Conservation (phyloP, 164 flowering plant genomes). For the Litsea cubeba region DNA sequence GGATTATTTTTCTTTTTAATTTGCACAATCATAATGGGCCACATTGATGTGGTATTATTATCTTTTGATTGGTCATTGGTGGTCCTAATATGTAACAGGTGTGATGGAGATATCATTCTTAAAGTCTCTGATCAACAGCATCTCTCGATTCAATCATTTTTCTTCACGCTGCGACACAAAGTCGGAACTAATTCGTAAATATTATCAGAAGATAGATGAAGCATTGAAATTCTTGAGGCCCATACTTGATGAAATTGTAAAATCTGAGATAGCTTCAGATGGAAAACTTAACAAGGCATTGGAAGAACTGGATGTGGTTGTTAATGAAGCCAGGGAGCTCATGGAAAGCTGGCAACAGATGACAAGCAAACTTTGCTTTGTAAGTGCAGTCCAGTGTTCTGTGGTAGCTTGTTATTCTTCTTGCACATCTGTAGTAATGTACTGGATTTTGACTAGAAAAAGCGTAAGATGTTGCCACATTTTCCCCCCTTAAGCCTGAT, state of each 20-base stretch:
- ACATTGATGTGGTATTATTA: too few species aligned
- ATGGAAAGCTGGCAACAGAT: conserved; percentile 61
- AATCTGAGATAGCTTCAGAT: conserved; percentile 44
- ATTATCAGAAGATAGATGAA: conserved; percentile 54
- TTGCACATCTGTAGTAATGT: background rate
- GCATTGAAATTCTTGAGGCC: conserved; percentile 60
- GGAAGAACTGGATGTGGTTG: conserved; percentile 43
- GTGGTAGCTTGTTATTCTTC: background rate
- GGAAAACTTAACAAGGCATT: conserved; percentile 42
- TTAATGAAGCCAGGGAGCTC: conserved; percentile 54
- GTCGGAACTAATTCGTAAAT: conserved; percentile 46
- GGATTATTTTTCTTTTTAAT: too few species aligned
- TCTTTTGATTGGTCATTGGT: too few species aligned
- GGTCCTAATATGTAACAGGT: conserved; percentile 30
- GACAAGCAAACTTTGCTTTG: conserved; percentile 73
- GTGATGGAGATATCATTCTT: conserved; percentile 72
- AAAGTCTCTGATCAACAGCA: conserved; percentile 51
- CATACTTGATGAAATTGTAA: conserved; percentile 48
- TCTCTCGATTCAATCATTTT: conserved; percentile 42
- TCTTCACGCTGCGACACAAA: conserved; percentile 39
- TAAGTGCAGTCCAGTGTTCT: conserved; percentile 15
- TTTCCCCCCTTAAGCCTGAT: too few species aligned
- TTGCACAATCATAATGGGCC: too few species aligned
- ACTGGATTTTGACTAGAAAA: background rate
- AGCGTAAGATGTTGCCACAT: too few species aligned